Evolutionary conservation across 257 asterid genomes (phyloP).

Genomic region (Fraxinus excelsior): DNA sequence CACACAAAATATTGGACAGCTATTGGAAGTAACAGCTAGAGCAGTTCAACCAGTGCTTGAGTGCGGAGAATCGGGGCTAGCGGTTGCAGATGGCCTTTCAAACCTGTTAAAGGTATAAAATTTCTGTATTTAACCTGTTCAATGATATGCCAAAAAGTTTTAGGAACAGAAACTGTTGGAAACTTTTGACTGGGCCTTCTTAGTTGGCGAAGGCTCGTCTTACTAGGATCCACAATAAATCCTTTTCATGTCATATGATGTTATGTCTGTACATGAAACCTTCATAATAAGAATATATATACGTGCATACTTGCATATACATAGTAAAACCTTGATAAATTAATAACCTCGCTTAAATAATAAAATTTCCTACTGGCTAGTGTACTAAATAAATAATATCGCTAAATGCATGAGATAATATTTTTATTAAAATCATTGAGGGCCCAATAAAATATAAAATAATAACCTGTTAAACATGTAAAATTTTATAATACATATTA

Average conservation of each 20-base stretch:
- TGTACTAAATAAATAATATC: no score
- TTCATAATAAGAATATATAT: no score
- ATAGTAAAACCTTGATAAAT: no score
- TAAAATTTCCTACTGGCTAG: no score
- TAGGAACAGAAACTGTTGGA: not conserved
- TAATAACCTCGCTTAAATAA: no score
- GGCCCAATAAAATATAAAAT: no score
- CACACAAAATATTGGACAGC: conserved; percentile 44
- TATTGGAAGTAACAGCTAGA: conserved; percentile 92
- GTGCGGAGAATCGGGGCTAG: conserved; percentile 95
- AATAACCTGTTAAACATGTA: no score
- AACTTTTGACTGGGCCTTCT: not conserved
- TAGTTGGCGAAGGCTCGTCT: not conserved
- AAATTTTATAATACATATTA: no score
- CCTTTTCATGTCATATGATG: not conserved
- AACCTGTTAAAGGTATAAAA: conserved; percentile 76
- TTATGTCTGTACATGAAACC: no score
- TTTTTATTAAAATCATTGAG: no score
- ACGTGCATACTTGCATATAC: no score
- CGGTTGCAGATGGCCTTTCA: conserved; percentile 89
- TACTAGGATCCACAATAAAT: not conserved
- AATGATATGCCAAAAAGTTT: not conserved
- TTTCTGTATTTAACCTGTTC: conserved; percentile 4
- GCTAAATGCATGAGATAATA: no score
- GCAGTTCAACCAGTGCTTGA: conserved; percentile 87